A percentile compares a stretch with the other conserved stretches of the same genome.
phyloP scores from a whole-genome alignment of 2,329 filamentous ascomycete genomes.

The Chrysosporium keratinophilum region DNA sequence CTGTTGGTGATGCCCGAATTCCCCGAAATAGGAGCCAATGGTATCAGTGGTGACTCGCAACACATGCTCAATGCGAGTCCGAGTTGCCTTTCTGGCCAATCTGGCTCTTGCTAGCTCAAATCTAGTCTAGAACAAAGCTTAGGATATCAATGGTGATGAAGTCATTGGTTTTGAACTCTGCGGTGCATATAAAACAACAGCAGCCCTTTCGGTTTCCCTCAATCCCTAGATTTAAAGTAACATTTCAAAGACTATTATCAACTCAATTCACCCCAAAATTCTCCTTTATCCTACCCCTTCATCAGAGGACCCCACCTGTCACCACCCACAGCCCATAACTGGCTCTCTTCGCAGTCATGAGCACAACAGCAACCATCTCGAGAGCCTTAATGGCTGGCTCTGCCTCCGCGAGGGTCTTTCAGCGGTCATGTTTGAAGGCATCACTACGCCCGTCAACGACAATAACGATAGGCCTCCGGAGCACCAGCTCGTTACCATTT shows the following conservation, averaged over 20 bases:
- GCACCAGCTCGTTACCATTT: neutral
- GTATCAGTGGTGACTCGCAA: neutral
- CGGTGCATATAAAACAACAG: neutral
- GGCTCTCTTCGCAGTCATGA: conserved; percentile 4
- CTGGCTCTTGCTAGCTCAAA: neutral
- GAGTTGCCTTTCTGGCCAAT: neutral
- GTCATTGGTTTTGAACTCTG: conserved; percentile 5
- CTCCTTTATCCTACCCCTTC: conserved; percentile 1
- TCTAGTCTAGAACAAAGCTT: neutral
- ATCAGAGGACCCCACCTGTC: neutral
- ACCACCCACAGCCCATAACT: neutral
- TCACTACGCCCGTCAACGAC: conserved; percentile 5
- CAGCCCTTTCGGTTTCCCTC: neutral
- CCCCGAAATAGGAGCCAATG: neutral
- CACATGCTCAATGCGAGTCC: neutral
- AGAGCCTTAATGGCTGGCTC: conserved; percentile 12
- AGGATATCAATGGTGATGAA: neutral
- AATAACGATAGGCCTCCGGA: conserved; percentile 10
- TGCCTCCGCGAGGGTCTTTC: conserved; percentile 10
- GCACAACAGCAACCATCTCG: conserved; percentile 6
- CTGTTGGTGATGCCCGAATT: neutral
- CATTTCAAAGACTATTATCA: neutral
- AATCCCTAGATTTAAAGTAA: neutral
- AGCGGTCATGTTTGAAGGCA: conserved; percentile 13
- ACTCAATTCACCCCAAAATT: neutral